These are phyloP conservation scores for Monosporascus cannonballus DNA, from an alignment of 2,329 filamentous ascomycete genomes.

Conservation along the genomic window DNA sequence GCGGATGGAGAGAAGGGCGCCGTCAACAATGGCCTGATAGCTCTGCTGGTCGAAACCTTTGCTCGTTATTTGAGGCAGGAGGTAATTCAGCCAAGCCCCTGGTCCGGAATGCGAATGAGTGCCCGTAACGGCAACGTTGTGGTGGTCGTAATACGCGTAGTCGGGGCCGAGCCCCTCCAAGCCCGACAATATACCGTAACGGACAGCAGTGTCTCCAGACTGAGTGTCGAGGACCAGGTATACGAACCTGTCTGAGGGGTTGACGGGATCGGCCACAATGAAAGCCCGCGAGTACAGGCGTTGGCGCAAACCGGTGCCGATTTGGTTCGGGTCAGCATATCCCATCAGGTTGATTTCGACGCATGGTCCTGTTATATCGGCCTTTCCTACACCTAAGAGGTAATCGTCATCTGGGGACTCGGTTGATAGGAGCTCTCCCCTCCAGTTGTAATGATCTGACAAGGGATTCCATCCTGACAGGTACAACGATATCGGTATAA, in stretches of 20 bases:
- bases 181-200: constrained; percentile 78
- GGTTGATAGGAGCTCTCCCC: not conserved
- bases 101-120: constrained; percentile 92
- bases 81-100: constrained; percentile 89
- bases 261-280: constrained; percentile 66
- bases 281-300: constrained; percentile 85
- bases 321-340: constrained; percentile 79
- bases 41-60: constrained; percentile 82
- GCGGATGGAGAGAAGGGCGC: constrained; percentile 73
- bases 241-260: constrained; percentile 66
- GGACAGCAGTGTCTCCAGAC: constrained; percentile 81
- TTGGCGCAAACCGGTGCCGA: constrained; percentile 79
- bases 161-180: constrained; percentile 62
- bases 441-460: not conserved
- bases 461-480: not conserved
- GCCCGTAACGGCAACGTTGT: constrained; percentile 84
- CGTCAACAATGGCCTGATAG: constrained; percentile 83
- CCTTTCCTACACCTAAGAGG: constrained; percentile 50
- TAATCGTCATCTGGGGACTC: constrained; percentile 31
- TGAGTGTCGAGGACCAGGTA: constrained; percentile 86
- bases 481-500: not conserved
- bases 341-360: constrained; percentile 90
- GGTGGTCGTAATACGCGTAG: constrained; percentile 68
- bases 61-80: constrained; percentile 85
- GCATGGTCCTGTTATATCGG: constrained; percentile 61